phyloP scores from a whole-genome alignment of 495 filamentous ascomycete genomes.

The Aspergillus conjunctus region DNA sequence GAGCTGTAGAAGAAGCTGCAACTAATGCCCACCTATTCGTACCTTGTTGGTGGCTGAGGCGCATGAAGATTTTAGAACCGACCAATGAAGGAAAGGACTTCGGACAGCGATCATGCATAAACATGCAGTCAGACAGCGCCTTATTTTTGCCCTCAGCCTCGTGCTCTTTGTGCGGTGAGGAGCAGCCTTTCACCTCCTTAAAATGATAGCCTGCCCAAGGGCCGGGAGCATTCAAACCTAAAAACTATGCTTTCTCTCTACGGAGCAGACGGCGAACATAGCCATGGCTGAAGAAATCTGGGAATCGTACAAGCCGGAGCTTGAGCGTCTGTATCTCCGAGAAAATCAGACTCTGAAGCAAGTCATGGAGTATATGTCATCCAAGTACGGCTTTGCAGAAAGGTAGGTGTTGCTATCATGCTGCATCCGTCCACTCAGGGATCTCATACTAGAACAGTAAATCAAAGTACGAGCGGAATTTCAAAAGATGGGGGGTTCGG shows the following conservation, averaged over 20 bases:
- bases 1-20: neutral
- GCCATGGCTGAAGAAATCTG: conserved; percentile 17
- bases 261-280: neutral
- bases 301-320: conserved; percentile 21
- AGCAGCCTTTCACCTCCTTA: neutral
- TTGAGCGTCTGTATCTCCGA: conserved; percentile 41
- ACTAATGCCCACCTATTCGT: neutral
- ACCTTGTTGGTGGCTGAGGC: neutral
- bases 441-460: conserved; percentile 10
- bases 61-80: conserved; percentile 8
- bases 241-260: neutral
- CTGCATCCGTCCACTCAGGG: neutral
- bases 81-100: neutral
- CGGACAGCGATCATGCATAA: neutral
- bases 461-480: conserved; percentile 10
- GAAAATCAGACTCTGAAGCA: conserved; percentile 42
- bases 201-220: neutral
- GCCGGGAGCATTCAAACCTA: neutral
- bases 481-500: conserved; percentile 16
- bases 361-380: conserved; percentile 44
- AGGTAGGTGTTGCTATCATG: conserved; percentile 33
- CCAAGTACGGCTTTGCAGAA: conserved; percentile 38
- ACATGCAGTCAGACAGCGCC: neutral
- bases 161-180: neutral
- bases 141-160: neutral